Conservation (phyloP, 2,329 filamentous ascomycete species). For the Talaromyces sp. region DNA sequence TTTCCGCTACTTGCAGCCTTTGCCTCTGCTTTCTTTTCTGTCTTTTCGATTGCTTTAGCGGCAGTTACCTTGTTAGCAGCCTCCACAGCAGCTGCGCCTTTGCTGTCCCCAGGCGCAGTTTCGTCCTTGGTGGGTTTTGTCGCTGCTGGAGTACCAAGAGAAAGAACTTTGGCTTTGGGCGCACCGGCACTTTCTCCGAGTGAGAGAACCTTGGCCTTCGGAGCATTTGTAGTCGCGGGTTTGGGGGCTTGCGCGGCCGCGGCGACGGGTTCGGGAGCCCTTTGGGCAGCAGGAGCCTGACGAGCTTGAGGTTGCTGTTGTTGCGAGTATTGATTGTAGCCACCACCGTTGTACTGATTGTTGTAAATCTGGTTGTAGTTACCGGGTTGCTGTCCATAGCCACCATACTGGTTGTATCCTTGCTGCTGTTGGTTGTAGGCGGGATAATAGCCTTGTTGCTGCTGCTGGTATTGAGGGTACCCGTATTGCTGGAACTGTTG, state of each 20-base stretch:
- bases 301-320: conserved; percentile 48
- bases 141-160: conserved; percentile 58
- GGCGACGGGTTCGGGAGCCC: conserved; percentile 33
- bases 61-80: conserved; percentile 78
- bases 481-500: conserved; percentile 61
- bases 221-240: conserved; percentile 34
- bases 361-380: conserved; percentile 46
- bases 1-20: conserved; percentile 60
- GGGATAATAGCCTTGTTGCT: conserved; percentile 53
- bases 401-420: conserved; percentile 48
- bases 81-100: conserved; percentile 53
- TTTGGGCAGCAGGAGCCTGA: conserved; percentile 13
- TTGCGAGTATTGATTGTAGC: conserved; percentile 43
- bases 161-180: conserved; percentile 71
- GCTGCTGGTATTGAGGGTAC: conserved; percentile 46
- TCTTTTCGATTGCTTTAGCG: conserved; percentile 87
- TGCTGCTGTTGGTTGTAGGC: conserved; percentile 52
- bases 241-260: conserved; percentile 28
- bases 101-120: conserved; percentile 49
- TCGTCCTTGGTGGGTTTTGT: conserved; percentile 35
- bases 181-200: conserved; percentile 51
- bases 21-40: conserved; percentile 61
- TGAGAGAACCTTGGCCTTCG: conserved; percentile 59
- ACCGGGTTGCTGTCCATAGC: conserved; percentile 34
- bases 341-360: conserved; percentile 45